Percentiles rank a stretch among this genome's conserved stretches.
These are phyloP conservation scores for Lecanicillium sp. DNA, from an alignment of 2,329 filamentous ascomycete species.

Conservation along the genomic window DNA sequence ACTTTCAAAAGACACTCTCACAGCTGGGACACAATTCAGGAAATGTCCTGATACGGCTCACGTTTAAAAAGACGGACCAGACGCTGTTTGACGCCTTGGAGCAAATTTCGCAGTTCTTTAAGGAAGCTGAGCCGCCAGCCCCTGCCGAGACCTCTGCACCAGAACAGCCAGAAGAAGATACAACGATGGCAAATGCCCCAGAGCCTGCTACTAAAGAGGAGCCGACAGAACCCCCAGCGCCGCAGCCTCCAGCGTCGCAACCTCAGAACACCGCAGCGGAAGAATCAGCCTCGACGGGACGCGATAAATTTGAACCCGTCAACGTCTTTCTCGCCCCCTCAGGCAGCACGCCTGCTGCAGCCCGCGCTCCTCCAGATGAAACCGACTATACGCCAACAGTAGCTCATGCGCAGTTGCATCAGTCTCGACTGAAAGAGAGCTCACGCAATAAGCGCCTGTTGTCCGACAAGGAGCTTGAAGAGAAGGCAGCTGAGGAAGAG, in stretches of 20 bases:
- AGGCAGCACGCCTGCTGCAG: constrained; percentile 66
- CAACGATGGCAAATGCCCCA: constrained; percentile 9
- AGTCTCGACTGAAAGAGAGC: constrained; percentile 53
- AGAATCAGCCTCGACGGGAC: no score
- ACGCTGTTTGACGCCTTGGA: constrained; percentile 80
- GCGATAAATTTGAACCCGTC: constrained; percentile 41
- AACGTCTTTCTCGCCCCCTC: constrained; percentile 72
- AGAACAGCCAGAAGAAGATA: constrained; percentile 5
- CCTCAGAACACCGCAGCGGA: constrained; percentile 5
- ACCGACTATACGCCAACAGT: constrained; percentile 70
- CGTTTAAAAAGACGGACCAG: constrained; percentile 65
- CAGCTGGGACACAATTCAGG: constrained; percentile 84
- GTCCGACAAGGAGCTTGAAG: constrained; percentile 74
- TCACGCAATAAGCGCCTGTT: constrained; percentile 68
- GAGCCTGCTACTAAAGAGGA: constrained; percentile 8
- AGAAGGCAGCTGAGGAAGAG: constrained; percentile 56
- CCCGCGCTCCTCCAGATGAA: constrained; percentile 57
- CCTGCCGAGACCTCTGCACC: constrained; percentile 10
- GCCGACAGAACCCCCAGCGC: neutral
- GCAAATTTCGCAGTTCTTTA: constrained; percentile 72
- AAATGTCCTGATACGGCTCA: constrained; percentile 68
- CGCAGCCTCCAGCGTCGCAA: neutral
- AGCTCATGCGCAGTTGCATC: constrained; percentile 67
- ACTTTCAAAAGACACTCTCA: constrained; percentile 81
- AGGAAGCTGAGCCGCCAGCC: constrained; percentile 29